Evolutionary conservation across 768 basidiomycete genomes (phyloP).

Genomic region (Russula compacta): DNA sequence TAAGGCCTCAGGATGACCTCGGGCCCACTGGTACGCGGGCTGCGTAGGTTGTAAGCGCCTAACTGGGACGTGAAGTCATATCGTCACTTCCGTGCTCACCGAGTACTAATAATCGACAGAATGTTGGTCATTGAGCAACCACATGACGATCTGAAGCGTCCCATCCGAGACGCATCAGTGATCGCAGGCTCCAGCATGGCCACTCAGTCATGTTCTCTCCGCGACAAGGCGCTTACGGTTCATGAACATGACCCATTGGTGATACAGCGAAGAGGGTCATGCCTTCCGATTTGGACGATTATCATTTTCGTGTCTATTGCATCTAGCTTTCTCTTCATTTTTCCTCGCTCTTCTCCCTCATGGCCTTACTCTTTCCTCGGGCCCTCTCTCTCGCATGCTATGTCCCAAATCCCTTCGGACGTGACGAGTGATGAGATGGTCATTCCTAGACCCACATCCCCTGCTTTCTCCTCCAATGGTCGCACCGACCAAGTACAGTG

Average conservation of each 20-base stretch:
- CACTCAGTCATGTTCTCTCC: neutral
- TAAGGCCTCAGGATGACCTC: too few relatives aligned
- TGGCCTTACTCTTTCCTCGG: neutral
- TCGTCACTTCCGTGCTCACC: too few relatives aligned
- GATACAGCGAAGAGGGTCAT: neutral
- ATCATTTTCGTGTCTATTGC: neutral
- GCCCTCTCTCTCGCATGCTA: neutral
- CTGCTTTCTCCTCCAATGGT: conserved; percentile 7
- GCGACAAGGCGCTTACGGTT: neutral
- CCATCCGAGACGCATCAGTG: neutral
- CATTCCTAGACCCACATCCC: neutral
- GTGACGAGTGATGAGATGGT: neutral
- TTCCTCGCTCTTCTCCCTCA: neutral
- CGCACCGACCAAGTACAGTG: conserved; percentile 18
- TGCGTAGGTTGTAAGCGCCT: too few relatives aligned
- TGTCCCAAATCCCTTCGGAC: neutral
- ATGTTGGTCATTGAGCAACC: neutral
- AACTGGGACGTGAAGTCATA: too few relatives aligned
- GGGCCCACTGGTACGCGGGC: too few relatives aligned
- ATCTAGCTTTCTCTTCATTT: neutral
- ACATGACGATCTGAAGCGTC: neutral
- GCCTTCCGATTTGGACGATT: neutral
- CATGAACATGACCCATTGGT: neutral
- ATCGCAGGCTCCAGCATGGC: neutral
- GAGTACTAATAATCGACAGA: too few relatives aligned